Conservation (phyloP, 257 asterid genomes). For the Scutellaria minor region DNA sequence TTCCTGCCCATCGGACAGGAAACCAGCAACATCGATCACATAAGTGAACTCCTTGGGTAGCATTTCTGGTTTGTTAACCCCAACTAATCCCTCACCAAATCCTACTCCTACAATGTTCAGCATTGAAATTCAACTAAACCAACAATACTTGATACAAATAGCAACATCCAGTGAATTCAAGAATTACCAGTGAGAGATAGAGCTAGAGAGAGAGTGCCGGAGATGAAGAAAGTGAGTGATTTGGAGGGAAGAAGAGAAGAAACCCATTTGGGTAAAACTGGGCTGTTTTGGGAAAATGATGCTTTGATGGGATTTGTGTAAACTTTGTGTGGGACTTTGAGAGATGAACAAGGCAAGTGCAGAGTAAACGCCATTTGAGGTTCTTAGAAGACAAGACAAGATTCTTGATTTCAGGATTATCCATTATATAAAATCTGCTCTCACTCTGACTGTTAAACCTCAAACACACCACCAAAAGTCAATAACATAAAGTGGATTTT, state of each 20-base stretch:
- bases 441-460: no score
- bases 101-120: slow-evolving; percentile 58
- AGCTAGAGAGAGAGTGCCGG: slow-evolving; percentile 75
- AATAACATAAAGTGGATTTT: no score
- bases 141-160: no score
- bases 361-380: slow-evolving; percentile 51
- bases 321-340: slow-evolving; percentile 1
- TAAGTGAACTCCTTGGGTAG: slow-evolving; percentile 74
- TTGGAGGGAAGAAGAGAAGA: slow-evolving; percentile 52
- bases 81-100: slow-evolving; percentile 71
- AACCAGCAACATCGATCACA: slow-evolving; percentile 94
- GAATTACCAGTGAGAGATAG: slow-evolving; percentile 66
- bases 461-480: no score
- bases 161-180: no score
- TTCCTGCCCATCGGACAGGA: slow-evolving; percentile 96
- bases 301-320: slow-evolving; percentile 34
- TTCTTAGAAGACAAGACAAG: no score
- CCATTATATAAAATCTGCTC: no score
- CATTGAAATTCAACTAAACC: background rate
- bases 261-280: slow-evolving; percentile 43
- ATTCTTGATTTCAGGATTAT: no score
- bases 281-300: slow-evolving; percentile 38
- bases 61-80: slow-evolving; percentile 94
- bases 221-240: slow-evolving; percentile 56
- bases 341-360: slow-evolving; percentile 43